Evolutionary conservation across 1,284 basidiomycete genomes (phyloP).

Genomic region (Sporisorium exsertum): DNA sequence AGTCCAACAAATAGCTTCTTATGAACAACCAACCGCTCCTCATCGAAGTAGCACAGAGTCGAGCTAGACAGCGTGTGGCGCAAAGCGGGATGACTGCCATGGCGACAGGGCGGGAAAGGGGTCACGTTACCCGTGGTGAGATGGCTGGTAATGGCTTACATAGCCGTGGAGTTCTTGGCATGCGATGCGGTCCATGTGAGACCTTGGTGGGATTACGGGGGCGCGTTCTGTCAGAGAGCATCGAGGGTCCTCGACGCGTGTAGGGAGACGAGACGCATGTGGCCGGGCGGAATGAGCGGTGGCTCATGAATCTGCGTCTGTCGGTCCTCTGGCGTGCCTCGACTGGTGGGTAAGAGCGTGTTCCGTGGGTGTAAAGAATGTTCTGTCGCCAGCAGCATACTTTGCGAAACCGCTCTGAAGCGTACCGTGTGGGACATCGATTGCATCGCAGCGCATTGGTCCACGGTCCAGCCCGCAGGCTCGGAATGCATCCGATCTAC

Average conservation of each 20-base stretch:
- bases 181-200: background rate
- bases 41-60: background rate
- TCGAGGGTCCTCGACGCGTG: too few species aligned
- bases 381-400: background rate
- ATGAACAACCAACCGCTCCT: too few species aligned
- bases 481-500: conserved; percentile 3
- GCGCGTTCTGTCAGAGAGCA: background rate
- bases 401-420: too few species aligned
- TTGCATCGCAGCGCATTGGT: background rate
- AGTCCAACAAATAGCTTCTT: too few species aligned
- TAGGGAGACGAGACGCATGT: background rate
- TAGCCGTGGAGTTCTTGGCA: conserved; percentile 25
- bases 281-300: background rate
- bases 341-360: background rate
- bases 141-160: background rate
- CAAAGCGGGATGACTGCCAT: background rate
- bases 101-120: background rate
- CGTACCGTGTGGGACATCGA: background rate
- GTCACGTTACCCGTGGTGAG: background rate
- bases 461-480: background rate
- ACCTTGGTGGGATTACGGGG: background rate
- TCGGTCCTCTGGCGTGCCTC: background rate
- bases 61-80: background rate
- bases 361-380: too few species aligned
- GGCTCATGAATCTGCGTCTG: background rate